A percentile compares a stretch with the other conserved stretches of the same genome.
These are phyloP conservation scores for Gonium pectorale DNA, from an alignment of 139 green algal species.

Conservation along the genomic window DNA sequence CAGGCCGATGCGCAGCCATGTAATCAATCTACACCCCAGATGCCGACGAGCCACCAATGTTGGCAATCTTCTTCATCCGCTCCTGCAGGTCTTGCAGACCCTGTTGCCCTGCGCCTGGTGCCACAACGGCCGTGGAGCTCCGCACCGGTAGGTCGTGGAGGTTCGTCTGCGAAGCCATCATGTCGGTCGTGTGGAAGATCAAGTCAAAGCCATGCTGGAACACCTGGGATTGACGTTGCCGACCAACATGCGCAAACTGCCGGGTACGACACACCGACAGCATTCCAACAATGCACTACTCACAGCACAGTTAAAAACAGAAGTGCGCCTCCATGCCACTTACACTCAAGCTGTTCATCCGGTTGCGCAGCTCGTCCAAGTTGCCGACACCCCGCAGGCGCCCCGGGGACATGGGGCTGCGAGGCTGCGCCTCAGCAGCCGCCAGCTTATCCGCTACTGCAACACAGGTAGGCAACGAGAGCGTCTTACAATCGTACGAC, in stretches of 20 bases:
- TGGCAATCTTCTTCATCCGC: conserved; percentile 46
- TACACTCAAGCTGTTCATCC: conserved; percentile 38
- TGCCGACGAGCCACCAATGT: too few species aligned
- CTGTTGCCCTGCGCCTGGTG: not conserved
- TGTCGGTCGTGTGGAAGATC: too few species aligned
- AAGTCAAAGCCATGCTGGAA: too few species aligned
- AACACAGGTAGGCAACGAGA: not conserved
- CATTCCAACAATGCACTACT: too few species aligned
- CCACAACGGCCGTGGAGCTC: not conserved
- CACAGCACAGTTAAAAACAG: too few species aligned
- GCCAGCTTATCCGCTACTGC: conserved; percentile 44
- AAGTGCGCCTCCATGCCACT: not conserved
- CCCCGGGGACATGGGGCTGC: conserved; percentile 29
- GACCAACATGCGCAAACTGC: too few species aligned
- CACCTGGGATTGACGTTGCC: too few species aligned
- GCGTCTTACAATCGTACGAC: too few species aligned
- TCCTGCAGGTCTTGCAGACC: conserved; percentile 36
- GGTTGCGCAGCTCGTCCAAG: conserved; percentile 44
- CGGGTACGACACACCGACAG: too few species aligned
- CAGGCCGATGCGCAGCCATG: too few species aligned
- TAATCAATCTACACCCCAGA: too few species aligned
- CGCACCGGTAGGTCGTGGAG: conserved; percentile 31
- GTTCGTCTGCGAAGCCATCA: conserved; percentile 16
- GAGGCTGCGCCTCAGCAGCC: not conserved
- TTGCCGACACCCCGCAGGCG: conserved; percentile 34